A percentile compares a stretch with the other conserved stretches of the same genome.
These are phyloP conservation scores for Hyaloperonospora brassicae DNA, from an alignment of 352 stramenopile species.

Conservation along the genomic window DNA sequence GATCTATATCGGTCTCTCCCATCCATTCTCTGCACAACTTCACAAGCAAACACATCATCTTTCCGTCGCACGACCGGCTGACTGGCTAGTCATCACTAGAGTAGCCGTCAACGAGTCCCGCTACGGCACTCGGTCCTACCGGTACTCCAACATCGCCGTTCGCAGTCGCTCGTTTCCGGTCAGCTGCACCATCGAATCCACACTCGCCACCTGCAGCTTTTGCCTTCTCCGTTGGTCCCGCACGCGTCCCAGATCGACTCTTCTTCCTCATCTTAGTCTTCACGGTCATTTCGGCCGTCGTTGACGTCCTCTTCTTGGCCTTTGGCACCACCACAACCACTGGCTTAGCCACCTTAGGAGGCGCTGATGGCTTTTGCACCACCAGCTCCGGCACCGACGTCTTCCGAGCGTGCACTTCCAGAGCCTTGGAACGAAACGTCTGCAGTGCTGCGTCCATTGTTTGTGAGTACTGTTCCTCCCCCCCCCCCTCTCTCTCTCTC, in stretches of 20 bases:
- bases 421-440: constrained; percentile 51
- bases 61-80: no score
- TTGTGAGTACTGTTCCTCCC: not conserved
- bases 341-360: constrained; percentile 7
- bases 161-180: not conserved
- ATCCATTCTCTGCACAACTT: no score
- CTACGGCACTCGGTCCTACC: not conserved
- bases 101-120: not conserved
- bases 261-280: constrained; percentile 25
- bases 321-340: constrained; percentile 34
- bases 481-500: not conserved
- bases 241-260: constrained; percentile 2
- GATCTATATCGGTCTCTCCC: no score
- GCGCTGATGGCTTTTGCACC: constrained; percentile 6
- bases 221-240: not conserved
- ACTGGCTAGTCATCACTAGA: not conserved
- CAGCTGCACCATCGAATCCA: not conserved
- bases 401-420: constrained; percentile 51
- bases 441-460: constrained; percentile 35
- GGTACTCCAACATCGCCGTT: not conserved
- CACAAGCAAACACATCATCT: no score
- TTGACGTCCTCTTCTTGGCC: constrained; percentile 39
- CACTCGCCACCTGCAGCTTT: not conserved
- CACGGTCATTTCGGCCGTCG: constrained; percentile 4
- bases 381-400: constrained; percentile 13